phyloP scores from a whole-genome alignment of 2,329 filamentous ascomycete genomes.

The Trichoderma endophyticum region DNA sequence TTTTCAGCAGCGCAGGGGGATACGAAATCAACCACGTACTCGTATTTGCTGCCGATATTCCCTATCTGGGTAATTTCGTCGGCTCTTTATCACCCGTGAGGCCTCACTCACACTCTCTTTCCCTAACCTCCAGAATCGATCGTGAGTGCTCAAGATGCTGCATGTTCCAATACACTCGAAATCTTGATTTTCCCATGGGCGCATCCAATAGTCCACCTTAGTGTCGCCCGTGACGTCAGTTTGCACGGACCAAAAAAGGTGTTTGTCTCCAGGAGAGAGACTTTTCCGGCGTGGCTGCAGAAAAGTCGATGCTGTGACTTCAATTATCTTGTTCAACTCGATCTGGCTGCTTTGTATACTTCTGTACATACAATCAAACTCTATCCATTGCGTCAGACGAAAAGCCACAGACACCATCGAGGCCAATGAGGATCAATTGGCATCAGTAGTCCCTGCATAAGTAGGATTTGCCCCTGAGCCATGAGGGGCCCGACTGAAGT shows the following conservation, averaged over 20 bases:
- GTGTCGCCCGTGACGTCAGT: conserved; percentile 8
- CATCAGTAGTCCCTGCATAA: background rate
- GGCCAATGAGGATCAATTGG: background rate
- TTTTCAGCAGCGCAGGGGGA: background rate
- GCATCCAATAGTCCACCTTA: background rate
- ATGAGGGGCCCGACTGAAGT: background rate
- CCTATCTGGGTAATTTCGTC: background rate
- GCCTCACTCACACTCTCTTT: background rate
- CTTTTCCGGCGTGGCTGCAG: background rate
- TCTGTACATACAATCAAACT: background rate
- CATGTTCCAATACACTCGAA: background rate
- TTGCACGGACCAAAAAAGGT: background rate
- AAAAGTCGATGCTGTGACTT: background rate
- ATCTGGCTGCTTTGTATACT: background rate
- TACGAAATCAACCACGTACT: conserved; percentile 2
- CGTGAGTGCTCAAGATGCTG: background rate
- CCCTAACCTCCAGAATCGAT: too few species aligned
- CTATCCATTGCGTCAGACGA: conserved; percentile 11
- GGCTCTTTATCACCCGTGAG: background rate
- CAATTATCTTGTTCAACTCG: background rate
- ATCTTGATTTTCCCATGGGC: background rate
- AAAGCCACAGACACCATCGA: background rate
- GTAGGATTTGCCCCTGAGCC: background rate
- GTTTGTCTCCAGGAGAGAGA: background rate
- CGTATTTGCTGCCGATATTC: background rate